Evolutionary conservation across 2,329 filamentous ascomycete genomes (phyloP).

Genomic region (Fusarium compactum): DNA sequence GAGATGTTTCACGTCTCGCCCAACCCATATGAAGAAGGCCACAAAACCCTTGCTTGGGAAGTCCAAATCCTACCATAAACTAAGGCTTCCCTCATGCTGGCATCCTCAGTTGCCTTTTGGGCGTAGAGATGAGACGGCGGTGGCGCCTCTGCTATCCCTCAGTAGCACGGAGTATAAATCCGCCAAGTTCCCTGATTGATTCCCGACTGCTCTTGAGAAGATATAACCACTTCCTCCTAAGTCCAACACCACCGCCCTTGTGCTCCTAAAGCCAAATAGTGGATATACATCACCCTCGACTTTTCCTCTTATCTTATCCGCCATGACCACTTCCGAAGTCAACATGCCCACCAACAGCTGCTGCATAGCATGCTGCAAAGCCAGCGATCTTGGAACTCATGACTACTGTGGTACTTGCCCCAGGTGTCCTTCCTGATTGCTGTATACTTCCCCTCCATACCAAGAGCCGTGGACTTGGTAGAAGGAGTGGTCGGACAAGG

Average conservation of each 20-base stretch:
- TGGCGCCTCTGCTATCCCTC: slow-evolving; percentile 35
- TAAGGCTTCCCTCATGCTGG: slow-evolving; percentile 12
- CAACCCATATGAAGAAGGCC: slow-evolving; percentile 37
- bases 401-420: slow-evolving; percentile 51
- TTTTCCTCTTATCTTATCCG: neutral
- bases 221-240: slow-evolving; percentile 19
- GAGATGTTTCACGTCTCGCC: slow-evolving; percentile 45
- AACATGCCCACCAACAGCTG: slow-evolving; percentile 42
- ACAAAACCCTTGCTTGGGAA: slow-evolving; percentile 27
- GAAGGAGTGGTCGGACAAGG: neutral
- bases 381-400: slow-evolving; percentile 50
- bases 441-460: neutral
- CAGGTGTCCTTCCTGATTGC: slow-evolving; percentile 42
- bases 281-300: slow-evolving; percentile 1
- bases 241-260: neutral
- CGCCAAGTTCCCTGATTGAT: slow-evolving; percentile 28
- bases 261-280: neutral
- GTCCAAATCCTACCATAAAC: slow-evolving; percentile 28
- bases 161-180: slow-evolving; percentile 42
- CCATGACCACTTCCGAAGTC: slow-evolving; percentile 39
- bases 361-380: slow-evolving; percentile 50
- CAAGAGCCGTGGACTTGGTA: neutral
- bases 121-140: slow-evolving; percentile 31
- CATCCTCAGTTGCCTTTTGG: slow-evolving; percentile 43
- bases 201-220: slow-evolving; percentile 6